Evolutionary conservation across 2,329 filamentous ascomycete species (phyloP).

Genomic region (Botrytis cinerea): DNA sequence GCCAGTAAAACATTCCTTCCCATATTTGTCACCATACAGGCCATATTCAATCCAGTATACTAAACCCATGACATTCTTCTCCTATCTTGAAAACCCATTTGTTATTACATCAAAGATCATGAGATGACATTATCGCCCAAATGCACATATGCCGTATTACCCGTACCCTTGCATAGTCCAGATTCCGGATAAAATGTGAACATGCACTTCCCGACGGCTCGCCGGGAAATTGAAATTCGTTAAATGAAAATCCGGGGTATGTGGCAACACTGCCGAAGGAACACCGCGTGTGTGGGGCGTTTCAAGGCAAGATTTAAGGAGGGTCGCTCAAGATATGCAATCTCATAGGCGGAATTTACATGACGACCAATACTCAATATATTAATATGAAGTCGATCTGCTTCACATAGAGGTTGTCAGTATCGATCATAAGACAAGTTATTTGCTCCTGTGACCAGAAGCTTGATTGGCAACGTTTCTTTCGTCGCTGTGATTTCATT

Average conservation of each 20-base stretch:
- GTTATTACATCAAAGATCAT: not conserved
- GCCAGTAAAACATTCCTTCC: not conserved
- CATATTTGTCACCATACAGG: not conserved
- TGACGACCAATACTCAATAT: slow-evolving; percentile 3
- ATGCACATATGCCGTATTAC: not conserved
- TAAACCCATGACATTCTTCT: not conserved
- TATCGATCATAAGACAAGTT: slow-evolving; percentile 10
- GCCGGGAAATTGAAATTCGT: slow-evolving; percentile 27
- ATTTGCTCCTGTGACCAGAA: slow-evolving; percentile 17
- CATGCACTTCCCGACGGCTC: slow-evolving; percentile 26
- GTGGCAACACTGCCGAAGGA: not conserved
- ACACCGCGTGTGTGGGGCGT: slow-evolving; percentile 4
- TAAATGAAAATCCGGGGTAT: slow-evolving; percentile 24
- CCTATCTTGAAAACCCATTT: not conserved
- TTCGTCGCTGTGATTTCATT: not conserved
- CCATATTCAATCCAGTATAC: not conserved
- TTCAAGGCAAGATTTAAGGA: slow-evolving; percentile 11
- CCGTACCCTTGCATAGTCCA: not conserved
- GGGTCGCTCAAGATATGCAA: not conserved
- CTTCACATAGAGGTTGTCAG: not conserved
- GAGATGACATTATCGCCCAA: not conserved
- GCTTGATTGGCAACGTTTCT: not conserved
- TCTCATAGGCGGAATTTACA: slow-evolving; percentile 13
- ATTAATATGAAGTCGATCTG: slow-evolving; percentile 21
- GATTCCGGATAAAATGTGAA: slow-evolving; percentile 17